phyloP scores from a whole-genome alignment of 257 asterid species.

The Lycium ferocissimum region DNA sequence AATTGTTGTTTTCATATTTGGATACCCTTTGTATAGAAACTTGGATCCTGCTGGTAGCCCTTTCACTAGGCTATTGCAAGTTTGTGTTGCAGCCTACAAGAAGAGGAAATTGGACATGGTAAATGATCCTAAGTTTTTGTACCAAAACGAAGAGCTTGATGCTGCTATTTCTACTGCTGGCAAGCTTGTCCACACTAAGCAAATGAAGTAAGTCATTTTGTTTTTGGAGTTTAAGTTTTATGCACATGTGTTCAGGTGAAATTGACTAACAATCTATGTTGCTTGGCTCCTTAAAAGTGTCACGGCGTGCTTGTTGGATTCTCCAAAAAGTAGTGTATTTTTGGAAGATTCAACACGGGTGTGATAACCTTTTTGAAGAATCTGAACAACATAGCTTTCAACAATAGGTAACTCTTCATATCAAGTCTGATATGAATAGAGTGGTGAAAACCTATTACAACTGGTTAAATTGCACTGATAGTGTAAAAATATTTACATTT shows the following conservation, averaged over 20 bases:
- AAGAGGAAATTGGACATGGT: conserved; percentile 62
- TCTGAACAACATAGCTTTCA: background rate
- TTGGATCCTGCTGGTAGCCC: conserved; percentile 93
- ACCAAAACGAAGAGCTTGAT: conserved; percentile 66
- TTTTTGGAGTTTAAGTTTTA: background rate
- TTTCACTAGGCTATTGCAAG: conserved; percentile 84
- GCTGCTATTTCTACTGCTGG: conserved; percentile 71
- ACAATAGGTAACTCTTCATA: background rate
- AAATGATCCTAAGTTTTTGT: conserved; percentile 48
- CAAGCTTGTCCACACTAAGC: conserved; percentile 61
- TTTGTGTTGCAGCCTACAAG: conserved; percentile 72
- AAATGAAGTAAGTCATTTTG: conserved; percentile 53
- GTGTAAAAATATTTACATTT: background rate
- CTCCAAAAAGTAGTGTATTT: background rate
- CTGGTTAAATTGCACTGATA: background rate
- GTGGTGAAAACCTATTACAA: background rate
- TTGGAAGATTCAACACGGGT: background rate
- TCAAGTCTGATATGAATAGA: background rate
- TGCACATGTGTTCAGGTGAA: background rate
- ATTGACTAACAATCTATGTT: background rate
- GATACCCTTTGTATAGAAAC: conserved; percentile 77
- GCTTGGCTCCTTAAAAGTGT: background rate
- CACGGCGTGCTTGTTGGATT: background rate
- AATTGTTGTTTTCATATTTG: conserved; percentile 59
- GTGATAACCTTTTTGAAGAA: background rate